Evolutionary conservation across 306 rosid genomes (phyloP).

Genomic region (Pueraria montana): DNA sequence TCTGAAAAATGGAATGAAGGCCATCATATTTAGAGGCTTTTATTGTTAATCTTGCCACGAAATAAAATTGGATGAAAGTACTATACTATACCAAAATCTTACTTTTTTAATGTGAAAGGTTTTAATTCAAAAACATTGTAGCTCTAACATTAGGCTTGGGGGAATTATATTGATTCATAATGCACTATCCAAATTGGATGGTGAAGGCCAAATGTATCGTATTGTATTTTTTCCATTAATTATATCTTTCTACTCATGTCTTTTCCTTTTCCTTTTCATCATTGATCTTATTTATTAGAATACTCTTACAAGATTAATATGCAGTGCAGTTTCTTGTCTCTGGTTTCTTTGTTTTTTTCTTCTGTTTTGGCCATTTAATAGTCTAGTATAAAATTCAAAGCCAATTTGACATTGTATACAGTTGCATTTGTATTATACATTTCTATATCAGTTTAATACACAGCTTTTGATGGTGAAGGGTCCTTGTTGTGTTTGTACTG

Average conservation of each 20-base stretch:
- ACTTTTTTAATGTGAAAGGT: slow-evolving; percentile 3
- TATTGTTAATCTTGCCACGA: neutral
- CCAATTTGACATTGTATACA: neutral
- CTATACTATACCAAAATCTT: neutral
- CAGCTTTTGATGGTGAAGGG: slow-evolving; percentile 13
- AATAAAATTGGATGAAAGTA: neutral
- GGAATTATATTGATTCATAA: neutral
- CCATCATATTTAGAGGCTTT: neutral
- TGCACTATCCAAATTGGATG: neutral
- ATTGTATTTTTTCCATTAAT: neutral
- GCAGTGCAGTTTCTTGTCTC: neutral
- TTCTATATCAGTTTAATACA: neutral
- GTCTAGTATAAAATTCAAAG: slow-evolving; percentile 25
- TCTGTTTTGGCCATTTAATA: slow-evolving; percentile 18
- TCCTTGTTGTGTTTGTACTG: slow-evolving; percentile 28
- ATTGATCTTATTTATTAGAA: neutral
- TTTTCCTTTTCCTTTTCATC: neutral
- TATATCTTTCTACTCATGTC: neutral
- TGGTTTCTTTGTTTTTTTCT: neutral
- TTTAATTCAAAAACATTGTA: slow-evolving; percentile 8
- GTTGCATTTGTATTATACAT: slow-evolving; percentile 8
- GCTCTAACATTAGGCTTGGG: neutral
- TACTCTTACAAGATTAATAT: slow-evolving; percentile 5
- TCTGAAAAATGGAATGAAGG: neutral
- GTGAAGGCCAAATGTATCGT: neutral